These are phyloP conservation scores for Ophiostoma novo-ulmi DNA, from an alignment of 2,329 filamentous ascomycete species.

Conservation along the genomic window DNA sequence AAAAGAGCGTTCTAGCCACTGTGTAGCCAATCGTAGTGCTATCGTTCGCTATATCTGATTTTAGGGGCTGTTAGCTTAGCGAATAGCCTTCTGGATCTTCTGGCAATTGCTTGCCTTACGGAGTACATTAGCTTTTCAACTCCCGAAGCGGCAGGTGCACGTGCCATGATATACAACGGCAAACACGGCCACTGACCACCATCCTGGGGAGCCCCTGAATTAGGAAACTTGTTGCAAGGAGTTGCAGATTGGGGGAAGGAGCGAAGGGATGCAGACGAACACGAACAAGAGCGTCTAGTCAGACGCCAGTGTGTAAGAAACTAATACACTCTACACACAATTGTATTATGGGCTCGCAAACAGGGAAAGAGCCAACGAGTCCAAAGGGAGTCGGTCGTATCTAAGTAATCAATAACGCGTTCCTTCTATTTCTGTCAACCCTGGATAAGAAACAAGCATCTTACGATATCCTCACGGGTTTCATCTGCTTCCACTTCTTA, in stretches of 20 bases:
- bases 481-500: neutral
- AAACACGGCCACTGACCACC: neutral
- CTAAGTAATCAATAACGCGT: neutral
- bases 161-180: neutral
- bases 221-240: slow-evolving; percentile 3
- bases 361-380: neutral
- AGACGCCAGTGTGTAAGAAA: neutral
- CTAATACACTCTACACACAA: neutral
- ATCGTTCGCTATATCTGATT: neutral
- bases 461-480: neutral
- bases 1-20: neutral
- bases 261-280: slow-evolving; percentile 10
- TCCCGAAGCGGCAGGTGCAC: slow-evolving; percentile 14
- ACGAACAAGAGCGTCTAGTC: slow-evolving; percentile 5
- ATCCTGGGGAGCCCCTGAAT: neutral
- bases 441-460: neutral
- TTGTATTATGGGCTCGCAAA: neutral
- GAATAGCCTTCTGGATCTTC: neutral
- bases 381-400: neutral
- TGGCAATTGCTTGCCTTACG: neutral
- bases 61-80: neutral
- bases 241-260: slow-evolving; percentile 7
- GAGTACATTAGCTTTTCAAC: neutral
- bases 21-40: neutral
- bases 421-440: neutral